phyloP scores from a whole-genome alignment of 1,139 yeast species.

The Blastobotrys niveus region DNA sequence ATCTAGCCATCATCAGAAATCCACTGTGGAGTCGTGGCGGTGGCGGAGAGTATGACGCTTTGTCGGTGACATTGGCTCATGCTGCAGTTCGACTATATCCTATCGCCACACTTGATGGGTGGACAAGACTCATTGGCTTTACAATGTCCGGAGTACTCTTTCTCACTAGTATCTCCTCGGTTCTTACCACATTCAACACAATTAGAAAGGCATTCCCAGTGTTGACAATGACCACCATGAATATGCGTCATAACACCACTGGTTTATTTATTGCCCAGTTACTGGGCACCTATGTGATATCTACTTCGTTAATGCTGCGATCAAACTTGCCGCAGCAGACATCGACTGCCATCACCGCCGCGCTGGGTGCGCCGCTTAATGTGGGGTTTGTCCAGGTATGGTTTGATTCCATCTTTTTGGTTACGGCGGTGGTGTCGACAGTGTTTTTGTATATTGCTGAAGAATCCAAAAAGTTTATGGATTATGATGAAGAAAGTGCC shows the following conservation, averaged over 20 bases:
- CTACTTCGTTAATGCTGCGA: conserved; percentile 72
- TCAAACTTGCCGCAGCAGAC: conserved; percentile 62
- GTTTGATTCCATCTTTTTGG: conserved; percentile 71
- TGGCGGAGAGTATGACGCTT: conserved; percentile 27
- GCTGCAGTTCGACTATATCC: conserved; percentile 24
- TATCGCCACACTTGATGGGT: conserved; percentile 41
- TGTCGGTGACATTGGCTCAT: conserved; percentile 59
- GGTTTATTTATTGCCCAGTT: conserved; percentile 60
- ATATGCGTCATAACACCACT: conserved; percentile 13
- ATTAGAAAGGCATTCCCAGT: conserved; percentile 31
- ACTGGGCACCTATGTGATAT: conserved; percentile 70
- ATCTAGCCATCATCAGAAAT: conserved; percentile 35
- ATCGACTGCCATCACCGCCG: conserved; percentile 50
- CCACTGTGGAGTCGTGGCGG: conserved; percentile 22
- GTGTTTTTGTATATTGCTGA: conserved; percentile 36
- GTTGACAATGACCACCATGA: conserved; percentile 12
- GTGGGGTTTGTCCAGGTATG: conserved; percentile 64
- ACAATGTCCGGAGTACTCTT: conserved; percentile 61
- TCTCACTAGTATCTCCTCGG: conserved; percentile 49
- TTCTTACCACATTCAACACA: conserved; percentile 30
- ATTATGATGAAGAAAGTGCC: conserved; percentile 28
- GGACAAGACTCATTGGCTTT: conserved; percentile 61
- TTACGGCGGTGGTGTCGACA: conserved; percentile 50
- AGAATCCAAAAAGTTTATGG: conserved; percentile 16
- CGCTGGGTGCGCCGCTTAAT: conserved; percentile 44